Conservation (phyloP, 768 basidiomycete species). For the Lentinula sp. region DNA sequence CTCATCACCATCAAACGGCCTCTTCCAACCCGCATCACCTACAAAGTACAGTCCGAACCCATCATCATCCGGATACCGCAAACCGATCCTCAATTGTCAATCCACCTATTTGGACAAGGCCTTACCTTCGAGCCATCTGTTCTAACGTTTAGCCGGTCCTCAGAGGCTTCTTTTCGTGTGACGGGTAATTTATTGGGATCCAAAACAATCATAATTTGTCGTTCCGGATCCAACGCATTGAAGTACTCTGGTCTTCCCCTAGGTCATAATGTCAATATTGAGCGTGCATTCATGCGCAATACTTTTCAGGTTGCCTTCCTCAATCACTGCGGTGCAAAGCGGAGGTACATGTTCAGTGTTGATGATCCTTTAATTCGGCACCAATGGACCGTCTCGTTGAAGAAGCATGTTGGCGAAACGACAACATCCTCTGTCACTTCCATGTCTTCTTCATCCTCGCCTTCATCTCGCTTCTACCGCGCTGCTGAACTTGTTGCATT, state of each 20-base stretch:
- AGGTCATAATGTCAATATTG: constrained; percentile 72
- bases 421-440: constrained; percentile 21
- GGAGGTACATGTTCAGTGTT: constrained; percentile 94
- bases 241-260: constrained; percentile 78
- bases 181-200: constrained; percentile 81
- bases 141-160: constrained; percentile 71
- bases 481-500: constrained; percentile 77
- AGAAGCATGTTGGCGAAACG: constrained; percentile 58
- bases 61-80: constrained; percentile 83
- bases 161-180: constrained; percentile 85
- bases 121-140: constrained; percentile 83
- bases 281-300: constrained; percentile 94
- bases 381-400: constrained; percentile 66
- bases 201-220: constrained; percentile 78
- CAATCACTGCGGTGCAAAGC: constrained; percentile 58
- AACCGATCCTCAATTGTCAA: constrained; percentile 73
- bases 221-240: constrained; percentile 78
- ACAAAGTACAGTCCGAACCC: constrained; percentile 83
- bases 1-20: constrained; percentile 66
- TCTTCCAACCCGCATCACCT: constrained; percentile 75
- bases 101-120: constrained; percentile 85
- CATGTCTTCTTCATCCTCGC: constrained; percentile 27
- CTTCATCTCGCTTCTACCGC: constrained; percentile 43
- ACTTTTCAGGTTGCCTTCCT: constrained; percentile 91
- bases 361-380: constrained; percentile 71